phyloP scores from a whole-genome alignment of 495 filamentous ascomycete genomes.

The Podospora pseudocomata region DNA sequence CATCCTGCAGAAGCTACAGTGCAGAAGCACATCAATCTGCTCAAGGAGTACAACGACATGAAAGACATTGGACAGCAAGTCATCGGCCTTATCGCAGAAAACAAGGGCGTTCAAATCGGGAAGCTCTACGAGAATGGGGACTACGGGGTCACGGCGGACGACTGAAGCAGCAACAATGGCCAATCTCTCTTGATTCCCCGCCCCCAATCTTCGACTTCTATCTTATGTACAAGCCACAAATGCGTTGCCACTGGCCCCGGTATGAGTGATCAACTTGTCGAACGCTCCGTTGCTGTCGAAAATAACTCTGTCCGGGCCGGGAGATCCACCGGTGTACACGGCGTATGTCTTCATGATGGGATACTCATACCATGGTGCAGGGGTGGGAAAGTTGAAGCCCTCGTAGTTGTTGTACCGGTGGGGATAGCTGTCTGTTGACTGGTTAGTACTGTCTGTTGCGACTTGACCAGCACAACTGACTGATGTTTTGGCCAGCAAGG shows the following conservation, averaged over 20 bases:
- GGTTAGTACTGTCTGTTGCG: slow-evolving; percentile 9
- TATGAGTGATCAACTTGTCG: slow-evolving; percentile 64
- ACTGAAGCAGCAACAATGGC: slow-evolving; percentile 6
- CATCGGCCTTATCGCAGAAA: slow-evolving; percentile 71
- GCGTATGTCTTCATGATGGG: slow-evolving; percentile 55
- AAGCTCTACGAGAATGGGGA: slow-evolving; percentile 59
- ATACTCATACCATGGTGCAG: slow-evolving; percentile 64
- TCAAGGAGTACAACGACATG: slow-evolving; percentile 79
- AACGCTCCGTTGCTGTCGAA: slow-evolving; percentile 53
- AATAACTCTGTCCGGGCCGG: slow-evolving; percentile 69
- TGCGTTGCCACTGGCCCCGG: slow-evolving; percentile 61
- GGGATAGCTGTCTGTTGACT: slow-evolving; percentile 51
- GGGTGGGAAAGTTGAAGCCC: slow-evolving; percentile 60
- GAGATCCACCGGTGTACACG: slow-evolving; percentile 60
- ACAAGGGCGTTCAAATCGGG: slow-evolving; percentile 56
- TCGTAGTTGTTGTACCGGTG: slow-evolving; percentile 74
- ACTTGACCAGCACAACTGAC: slow-evolving; percentile 22
- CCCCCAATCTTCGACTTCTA: not conserved
- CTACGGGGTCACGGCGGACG: slow-evolving; percentile 24
- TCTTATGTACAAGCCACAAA: slow-evolving; percentile 54
- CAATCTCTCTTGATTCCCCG: not conserved
- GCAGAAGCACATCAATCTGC: slow-evolving; percentile 60
- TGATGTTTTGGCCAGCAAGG: slow-evolving; percentile 43
- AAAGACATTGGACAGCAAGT: slow-evolving; percentile 69
- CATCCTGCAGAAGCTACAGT: slow-evolving; percentile 37